Evolutionary conservation across 1,139 yeast species (phyloP), one percentile per base, ranked within the genome.

Genomic region (Oligophagozyma castellii): DNA sequence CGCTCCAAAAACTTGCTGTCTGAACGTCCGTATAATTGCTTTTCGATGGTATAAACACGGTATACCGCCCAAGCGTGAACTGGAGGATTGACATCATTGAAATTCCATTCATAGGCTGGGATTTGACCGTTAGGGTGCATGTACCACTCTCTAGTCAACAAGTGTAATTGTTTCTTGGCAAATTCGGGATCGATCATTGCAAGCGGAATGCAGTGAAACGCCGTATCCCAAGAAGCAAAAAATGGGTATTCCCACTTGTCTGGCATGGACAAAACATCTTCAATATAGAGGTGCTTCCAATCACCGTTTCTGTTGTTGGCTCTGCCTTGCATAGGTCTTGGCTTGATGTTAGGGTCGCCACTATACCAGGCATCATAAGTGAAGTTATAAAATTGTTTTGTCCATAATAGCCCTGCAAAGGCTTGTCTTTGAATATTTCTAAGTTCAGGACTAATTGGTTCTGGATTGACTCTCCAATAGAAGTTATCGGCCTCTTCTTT

Each of bases 161-260:
- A 61, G 51, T 79, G 93, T 40, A 84, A 66, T 56, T 84, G 95
- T 46, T 73, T 74, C 55, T 84, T 84, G 27, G 95, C 93, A 59
- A 80, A 84, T 39, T 73, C 84, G 1, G 95, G 94, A 53, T 84
- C 95, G 47, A 84, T 70, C 86, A 84, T 79, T 5, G 95, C 89
- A 40, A 84, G 60, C 2, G 95, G 94, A 44, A 84, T 70, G 48
- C 93, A 79, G 54, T 84, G 95, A 70, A 84, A 84, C 0, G 95
- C 93, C 2, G 93, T 77, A 52, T 84, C 95, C 95, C 95, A 84
- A 5, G 93, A 92, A n/a, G 95, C 94, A 53, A 83, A 84, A 52
- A 83, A 84, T 2, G 94, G 94, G 51, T 84, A 84, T 53, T 84
- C 95, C 83, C 93, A 84, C 52, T 81, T 83, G 49, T 84, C 95